Base-by-base conservation (phyloP, 306 rosid species). In the Vigna trinervia region DNA sequence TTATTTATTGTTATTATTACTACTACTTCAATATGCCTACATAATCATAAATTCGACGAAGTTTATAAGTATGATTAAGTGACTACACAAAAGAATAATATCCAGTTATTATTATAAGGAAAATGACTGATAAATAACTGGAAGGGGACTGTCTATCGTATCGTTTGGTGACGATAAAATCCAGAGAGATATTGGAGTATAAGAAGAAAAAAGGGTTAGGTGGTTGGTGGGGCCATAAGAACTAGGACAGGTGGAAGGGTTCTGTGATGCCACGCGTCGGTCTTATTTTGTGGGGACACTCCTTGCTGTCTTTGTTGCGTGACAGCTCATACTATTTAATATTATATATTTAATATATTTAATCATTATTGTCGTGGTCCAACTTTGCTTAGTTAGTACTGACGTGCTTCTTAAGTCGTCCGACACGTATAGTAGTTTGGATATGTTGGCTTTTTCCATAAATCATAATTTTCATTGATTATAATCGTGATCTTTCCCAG, bases 221-320 rank as follows among this genome's bases (percentile, higher is more conserved):
- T 47, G 53, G 56, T 72, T 13, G 50, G 83, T 82, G 87, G 88
- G 86, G 36, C 66, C 74, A 12, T 50, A 2, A 41, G 0, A 23
- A 64, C 15, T 7, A 34, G 13, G 64, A 19, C 71, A 14, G 3
- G 36, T 82, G 65, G 76, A 30, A 48, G n/a, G 13, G 6, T 4
- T 0, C 2, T 5, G 4, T 13, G 9, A 45, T 19, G 79, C 81
- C 78, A 76, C 58, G 74, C 82, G 76, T 54, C 8, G 9, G 66
- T 73, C 23, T 0, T 30, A 3, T 6, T 52, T 48, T 14, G 51
- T 14, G 23, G 48, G 69, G 13, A 23, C 39, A 0, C 17, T 60
- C 0, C 10, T 3, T 36, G 50, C 68, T 41, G 78, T 78, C 43
- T 4, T 54, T 79, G 26, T 84, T 77, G 83, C 75, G 78, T 80